Base-by-base conservation (phyloP, 441 rosid genomes). In the Aquilaria agallochum region DNA sequence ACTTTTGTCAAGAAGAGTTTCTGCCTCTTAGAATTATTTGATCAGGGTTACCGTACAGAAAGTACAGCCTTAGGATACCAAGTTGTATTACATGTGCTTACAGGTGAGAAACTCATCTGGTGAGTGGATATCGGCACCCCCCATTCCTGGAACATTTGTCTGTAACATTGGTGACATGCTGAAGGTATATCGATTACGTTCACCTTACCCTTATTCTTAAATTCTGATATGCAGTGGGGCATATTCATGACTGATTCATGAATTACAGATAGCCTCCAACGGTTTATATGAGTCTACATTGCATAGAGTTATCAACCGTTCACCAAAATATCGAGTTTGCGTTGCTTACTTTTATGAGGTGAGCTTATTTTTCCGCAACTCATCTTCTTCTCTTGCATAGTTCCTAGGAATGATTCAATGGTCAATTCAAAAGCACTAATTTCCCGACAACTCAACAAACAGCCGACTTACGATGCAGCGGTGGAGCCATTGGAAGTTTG, bases 161-260 rank as follows among this genome's bases (percentile, higher is more conserved):
- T 93, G 97, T 82, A 93, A 86, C 88, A 88, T 93, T 1, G 96
- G 98, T 0, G 94, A 93, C 80, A 93, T 93, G 97, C 73, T 90
- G 58, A 90, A 88, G 98, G 94, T 90, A 78, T 55, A n/a, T 30
- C 5, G 42, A 8, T 36, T 36, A 36, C 42, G 10, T 51, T 62
- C 55, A 10, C 12, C 56, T 27, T 30, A 2, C 59, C 14, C 42
- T 11, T 2, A 48, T 5, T 56, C 5, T 49, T 34, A 50, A 54
- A 30, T 9, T 13, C 34, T 32, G 36, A 20, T 7, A 55, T 20
- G 54, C 42, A 0, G 42, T 36, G 42, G 42, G 3, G 2, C 5
- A 8, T 8, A 36, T 53, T 51, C 52, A 10, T 3, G 12, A n/a
- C 44, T n/a, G 34, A 9, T 11, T 10, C 10, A 8, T 36, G 58